A percentile compares a stretch with the other conserved stretches of the same genome.
Evolutionary conservation across 202 grass and related monocot species (phyloP).

Genomic region (Alloteropsis angusta): DNA sequence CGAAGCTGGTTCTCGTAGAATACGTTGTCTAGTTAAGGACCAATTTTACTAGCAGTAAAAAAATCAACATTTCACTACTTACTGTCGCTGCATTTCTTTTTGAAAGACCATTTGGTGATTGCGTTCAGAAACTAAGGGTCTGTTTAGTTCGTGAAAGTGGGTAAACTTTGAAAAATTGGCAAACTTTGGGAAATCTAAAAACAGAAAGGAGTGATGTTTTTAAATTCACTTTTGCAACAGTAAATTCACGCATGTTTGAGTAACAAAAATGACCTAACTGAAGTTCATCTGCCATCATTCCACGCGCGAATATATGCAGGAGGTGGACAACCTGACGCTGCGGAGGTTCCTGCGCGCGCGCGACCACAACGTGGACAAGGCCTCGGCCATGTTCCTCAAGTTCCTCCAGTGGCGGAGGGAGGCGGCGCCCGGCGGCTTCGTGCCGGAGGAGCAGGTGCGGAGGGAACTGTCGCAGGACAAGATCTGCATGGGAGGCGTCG

Average conservation of each 20-base stretch:
- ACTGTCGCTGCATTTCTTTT: not conserved
- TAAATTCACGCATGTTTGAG: too few relatives aligned
- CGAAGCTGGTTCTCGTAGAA: too few relatives aligned
- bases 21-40: too few relatives aligned
- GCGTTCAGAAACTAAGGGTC: not conserved
- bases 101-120: not conserved
- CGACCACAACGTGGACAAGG: constrained; percentile 48
- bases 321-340: constrained; percentile 57
- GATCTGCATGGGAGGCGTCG: constrained; percentile 49
- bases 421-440: constrained; percentile 39
- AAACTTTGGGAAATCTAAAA: too few relatives aligned
- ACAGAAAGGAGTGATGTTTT: too few relatives aligned
- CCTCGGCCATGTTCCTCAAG: constrained; percentile 44
- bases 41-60: not conserved
- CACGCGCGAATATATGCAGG: constrained; percentile 28
- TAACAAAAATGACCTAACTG: too few relatives aligned
- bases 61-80: not conserved
- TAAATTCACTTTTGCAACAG: too few relatives aligned
- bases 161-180: too few relatives aligned
- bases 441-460: constrained; percentile 37
- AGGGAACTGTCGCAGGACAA: constrained; percentile 51
- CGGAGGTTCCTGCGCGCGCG: constrained; percentile 70
- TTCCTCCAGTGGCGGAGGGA: constrained; percentile 46
- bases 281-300: not conserved
- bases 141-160: too few relatives aligned